Evolutionary conservation across 2,329 filamentous ascomycete genomes (phyloP).

Genomic region (Pseudopithomyces maydicus): DNA sequence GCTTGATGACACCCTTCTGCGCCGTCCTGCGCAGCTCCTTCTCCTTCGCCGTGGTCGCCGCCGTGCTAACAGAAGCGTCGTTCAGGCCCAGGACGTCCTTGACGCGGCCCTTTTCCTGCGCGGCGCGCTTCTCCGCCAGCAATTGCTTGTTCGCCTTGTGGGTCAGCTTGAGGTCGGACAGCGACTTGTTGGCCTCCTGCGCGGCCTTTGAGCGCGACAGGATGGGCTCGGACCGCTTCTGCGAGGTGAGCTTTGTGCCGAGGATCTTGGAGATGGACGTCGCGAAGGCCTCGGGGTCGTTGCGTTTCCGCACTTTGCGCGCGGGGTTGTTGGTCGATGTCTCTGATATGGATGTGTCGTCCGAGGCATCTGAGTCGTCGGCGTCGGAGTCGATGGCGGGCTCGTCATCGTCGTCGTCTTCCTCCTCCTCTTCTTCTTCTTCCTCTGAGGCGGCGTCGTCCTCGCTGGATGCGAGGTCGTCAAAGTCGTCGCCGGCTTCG

Average conservation of each 20-base stretch:
- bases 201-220: slow-evolving; percentile 81
- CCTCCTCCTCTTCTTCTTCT: slow-evolving; percentile 40
- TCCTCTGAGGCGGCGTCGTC: slow-evolving; percentile 43
- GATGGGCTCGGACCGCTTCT: slow-evolving; percentile 87
- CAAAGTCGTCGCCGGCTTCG: slow-evolving; percentile 30
- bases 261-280: slow-evolving; percentile 94
- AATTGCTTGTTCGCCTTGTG: slow-evolving; percentile 79
- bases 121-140: slow-evolving; percentile 77
- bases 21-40: slow-evolving; percentile 83
- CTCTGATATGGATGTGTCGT: slow-evolving; percentile 39
- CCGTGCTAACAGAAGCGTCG: slow-evolving; percentile 55
- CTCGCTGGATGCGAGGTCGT: slow-evolving; percentile 31
- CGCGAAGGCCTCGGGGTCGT: slow-evolving; percentile 89
- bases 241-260: slow-evolving; percentile 80
- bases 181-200: slow-evolving; percentile 71
- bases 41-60: slow-evolving; percentile 70
- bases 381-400: slow-evolving; percentile 38
- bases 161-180: slow-evolving; percentile 79
- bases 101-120: slow-evolving; percentile 84
- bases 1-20: slow-evolving; percentile 89
- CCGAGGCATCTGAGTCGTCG: slow-evolving; percentile 48
- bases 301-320: slow-evolving; percentile 74
- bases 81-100: slow-evolving; percentile 78
- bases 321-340: slow-evolving; percentile 35
- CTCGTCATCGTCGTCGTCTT: slow-evolving; percentile 45